phyloP scores from a whole-genome alignment of 805 yeast species.

The Ogataea methanolica region DNA sequence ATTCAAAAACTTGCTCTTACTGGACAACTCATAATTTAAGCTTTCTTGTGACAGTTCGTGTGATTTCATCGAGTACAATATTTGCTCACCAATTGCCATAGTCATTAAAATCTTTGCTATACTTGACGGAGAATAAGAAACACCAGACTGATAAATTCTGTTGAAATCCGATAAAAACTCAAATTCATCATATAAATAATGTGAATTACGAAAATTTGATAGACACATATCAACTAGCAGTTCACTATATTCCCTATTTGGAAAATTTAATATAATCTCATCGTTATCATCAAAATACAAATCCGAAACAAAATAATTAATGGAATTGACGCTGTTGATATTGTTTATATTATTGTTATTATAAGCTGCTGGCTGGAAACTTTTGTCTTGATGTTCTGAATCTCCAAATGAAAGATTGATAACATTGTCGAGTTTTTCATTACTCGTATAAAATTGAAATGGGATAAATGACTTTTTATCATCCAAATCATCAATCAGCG shows the following conservation, averaged over 20 bases:
- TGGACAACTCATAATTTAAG: constrained; percentile 13
- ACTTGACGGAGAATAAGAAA: constrained; percentile 14
- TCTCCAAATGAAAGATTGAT: constrained; percentile 27
- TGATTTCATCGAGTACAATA: constrained; percentile 18
- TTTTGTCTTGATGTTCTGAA: constrained; percentile 12
- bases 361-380: not conserved
- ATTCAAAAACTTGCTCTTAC: constrained; percentile 13
- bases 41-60: constrained; percentile 14
- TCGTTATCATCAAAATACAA: constrained; percentile 11
- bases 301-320: constrained; percentile 16
- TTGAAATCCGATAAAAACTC: constrained; percentile 16
- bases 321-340: constrained; percentile 4
- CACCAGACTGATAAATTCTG: constrained; percentile 16
- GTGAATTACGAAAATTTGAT: constrained; percentile 16
- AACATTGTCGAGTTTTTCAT: constrained; percentile 21
- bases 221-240: constrained; percentile 16
- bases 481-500: constrained; percentile 6
- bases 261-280: constrained; percentile 9
- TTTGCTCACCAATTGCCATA: constrained; percentile 24
- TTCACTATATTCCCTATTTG: constrained; percentile 12
- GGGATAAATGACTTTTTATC: constrained; percentile 15
- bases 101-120: constrained; percentile 17
- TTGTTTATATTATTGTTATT: not conserved
- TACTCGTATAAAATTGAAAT: constrained; percentile 16
- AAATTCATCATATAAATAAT: constrained; percentile 20